Base-by-base conservation (phyloP, 306 rosid species). In the Glycine tomentella region DNA sequence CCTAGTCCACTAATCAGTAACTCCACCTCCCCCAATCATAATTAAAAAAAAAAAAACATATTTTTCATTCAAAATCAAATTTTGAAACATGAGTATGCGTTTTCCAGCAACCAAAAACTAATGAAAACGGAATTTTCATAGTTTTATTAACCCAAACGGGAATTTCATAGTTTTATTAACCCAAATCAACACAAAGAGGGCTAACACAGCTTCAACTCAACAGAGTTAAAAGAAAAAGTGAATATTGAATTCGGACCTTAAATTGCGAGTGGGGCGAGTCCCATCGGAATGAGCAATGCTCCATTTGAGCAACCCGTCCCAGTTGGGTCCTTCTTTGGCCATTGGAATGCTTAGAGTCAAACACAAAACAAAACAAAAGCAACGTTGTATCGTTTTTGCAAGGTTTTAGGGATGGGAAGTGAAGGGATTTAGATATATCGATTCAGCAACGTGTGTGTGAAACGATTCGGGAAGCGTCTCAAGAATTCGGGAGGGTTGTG, bases 261-360 rank as follows among this genome's bases (percentile, higher is more conserved):
- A 68, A 75, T 91, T 72, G 45, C 92, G 87, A 84, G 77, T 53
- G 55, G 97, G 93, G 7, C 61, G 88, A 81, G 97, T 89, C 8
- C 95, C 97, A 12, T 93, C 98, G 51, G 97, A 89, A 84, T 93
- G 81, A 11, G 95, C 88, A 20, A 91, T 85, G 67, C 98, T 93
- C 97, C 98, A 93, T 69, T 93, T 90, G 76, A 93, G 95, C 86
- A 91, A 84, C 12, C 98, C 98, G 9, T 93, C 95, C 98, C 98
- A 93, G 81, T 91, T 90, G 74, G 92, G 97, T 77, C 90, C 92
- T 7, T 89, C 93, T 69, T 89, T 85, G 4, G 98, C 97, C 98
- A 93, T 93, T 77, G 12, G 42, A 73, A 12, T 5, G 16, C 49
- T 72, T 7, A 51, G 0, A 53, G 55, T 74, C 55, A 20, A 36